Conservation (phyloP, 2,329 filamentous ascomycete species). For the Fusarium globosum region DNA sequence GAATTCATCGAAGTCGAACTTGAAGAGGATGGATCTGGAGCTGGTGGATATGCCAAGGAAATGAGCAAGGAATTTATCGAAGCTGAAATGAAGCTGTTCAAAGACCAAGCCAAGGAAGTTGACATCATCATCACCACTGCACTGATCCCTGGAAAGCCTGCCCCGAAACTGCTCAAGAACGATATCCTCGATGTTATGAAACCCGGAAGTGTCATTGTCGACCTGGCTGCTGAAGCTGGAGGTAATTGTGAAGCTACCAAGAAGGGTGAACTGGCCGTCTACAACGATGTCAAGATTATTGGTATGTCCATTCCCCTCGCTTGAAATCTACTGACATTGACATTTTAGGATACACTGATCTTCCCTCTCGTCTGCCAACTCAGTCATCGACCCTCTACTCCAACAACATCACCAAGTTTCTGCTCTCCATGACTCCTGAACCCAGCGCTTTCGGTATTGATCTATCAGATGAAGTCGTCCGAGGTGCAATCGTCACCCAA, state of each 20-base stretch:
- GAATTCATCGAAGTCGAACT: conserved; percentile 91
- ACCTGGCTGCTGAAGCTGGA: conserved; percentile 87
- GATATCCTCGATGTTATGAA: conserved; percentile 86
- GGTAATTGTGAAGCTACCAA: conserved; percentile 88
- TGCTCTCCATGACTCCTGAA: conserved; percentile 82
- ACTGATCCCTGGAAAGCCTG: conserved; percentile 85
- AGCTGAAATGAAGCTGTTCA: conserved; percentile 92
- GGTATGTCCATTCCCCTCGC: conserved; percentile 59
- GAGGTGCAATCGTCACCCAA: conserved; percentile 84
- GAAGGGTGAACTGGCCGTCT: conserved; percentile 74
- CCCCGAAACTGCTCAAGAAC: conserved; percentile 86
- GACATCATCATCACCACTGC: conserved; percentile 95
- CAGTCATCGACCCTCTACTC: conserved; percentile 92
- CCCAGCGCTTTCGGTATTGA: conserved; percentile 85
- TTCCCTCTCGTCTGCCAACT: conserved; percentile 86
- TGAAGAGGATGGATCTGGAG: conserved; percentile 84
- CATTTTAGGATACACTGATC: conserved; percentile 78
- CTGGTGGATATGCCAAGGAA: conserved; percentile 90
- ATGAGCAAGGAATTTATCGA: conserved; percentile 96
- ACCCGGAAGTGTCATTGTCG: conserved; percentile 87
- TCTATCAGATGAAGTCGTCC: conserved; percentile 84
- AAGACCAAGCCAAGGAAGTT: conserved; percentile 86
- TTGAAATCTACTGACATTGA: conserved; percentile 19
- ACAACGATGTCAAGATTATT: conserved; percentile 86
- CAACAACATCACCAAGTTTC: conserved; percentile 91